A percentile compares a stretch with the other conserved stretches of the same genome.
Conservation (phyloP, 805 yeast genomes). For the Candida hispaniensis region DNA sequence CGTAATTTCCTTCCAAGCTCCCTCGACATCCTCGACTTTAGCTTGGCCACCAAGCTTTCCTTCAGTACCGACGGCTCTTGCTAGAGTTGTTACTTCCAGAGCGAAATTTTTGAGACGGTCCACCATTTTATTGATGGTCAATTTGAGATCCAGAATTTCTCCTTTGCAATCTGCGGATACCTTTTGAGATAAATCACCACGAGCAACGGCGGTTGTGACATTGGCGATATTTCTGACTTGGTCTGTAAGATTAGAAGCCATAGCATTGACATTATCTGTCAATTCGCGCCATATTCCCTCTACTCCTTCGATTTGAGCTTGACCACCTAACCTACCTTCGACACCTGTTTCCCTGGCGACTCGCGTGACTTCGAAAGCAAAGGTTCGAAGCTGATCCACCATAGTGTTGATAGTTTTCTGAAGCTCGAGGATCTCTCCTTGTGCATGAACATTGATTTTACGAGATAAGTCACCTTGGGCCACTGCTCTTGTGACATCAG, state of each 20-base stretch:
- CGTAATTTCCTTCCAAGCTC: constrained; percentile 77
- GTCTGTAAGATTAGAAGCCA: constrained; percentile 79
- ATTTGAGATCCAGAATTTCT: constrained; percentile 66
- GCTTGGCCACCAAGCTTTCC: constrained; percentile 89
- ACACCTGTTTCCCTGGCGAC: constrained; percentile 88
- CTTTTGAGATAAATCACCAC: constrained; percentile 69
- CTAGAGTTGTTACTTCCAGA: constrained; percentile 74
- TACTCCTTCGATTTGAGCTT: constrained; percentile 66
- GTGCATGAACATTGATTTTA: constrained; percentile 82
- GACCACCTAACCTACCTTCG: constrained; percentile 81
- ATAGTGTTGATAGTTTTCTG: constrained; percentile 81
- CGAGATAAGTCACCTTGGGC: constrained; percentile 77
- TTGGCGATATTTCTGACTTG: constrained; percentile 83
- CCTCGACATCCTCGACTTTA: constrained; percentile 65
- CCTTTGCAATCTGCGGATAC: constrained; percentile 83
- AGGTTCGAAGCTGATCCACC: constrained; percentile 76
- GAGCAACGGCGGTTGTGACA: constrained; percentile 80
- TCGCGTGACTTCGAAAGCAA: constrained; percentile 77
- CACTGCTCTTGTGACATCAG: constrained; percentile 81
- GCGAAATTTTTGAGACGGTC: constrained; percentile 74
- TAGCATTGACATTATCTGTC: constrained; percentile 79
- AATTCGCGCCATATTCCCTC: constrained; percentile 84
- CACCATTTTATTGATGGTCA: constrained; percentile 82
- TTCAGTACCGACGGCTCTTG: constrained; percentile 80
- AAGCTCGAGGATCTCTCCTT: constrained; percentile 76